These are phyloP conservation scores for Leptosphaerulina australis DNA, from an alignment of 2,329 filamentous ascomycete species.

Conservation along the genomic window DNA sequence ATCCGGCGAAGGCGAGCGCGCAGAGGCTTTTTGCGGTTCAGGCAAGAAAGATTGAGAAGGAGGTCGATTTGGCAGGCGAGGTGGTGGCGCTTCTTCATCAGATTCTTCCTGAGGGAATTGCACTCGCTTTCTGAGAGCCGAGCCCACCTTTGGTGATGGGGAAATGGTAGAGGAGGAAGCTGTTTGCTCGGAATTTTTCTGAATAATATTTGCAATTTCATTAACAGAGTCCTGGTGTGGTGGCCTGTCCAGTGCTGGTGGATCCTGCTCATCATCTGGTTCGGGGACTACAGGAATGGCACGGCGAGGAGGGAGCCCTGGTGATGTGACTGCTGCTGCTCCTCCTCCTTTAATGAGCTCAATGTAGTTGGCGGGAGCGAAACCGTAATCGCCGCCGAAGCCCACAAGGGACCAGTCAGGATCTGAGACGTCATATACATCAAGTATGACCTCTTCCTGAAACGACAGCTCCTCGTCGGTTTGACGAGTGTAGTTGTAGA, in stretches of 20 bases:
- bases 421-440: slow-evolving; percentile 88
- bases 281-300: slow-evolving; percentile 49
- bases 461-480: slow-evolving; percentile 98
- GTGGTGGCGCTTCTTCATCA: slow-evolving; percentile 66
- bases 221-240: slow-evolving; percentile 62
- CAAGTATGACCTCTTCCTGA: slow-evolving; percentile 80
- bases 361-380: slow-evolving; percentile 96
- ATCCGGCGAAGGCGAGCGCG: slow-evolving; percentile 49
- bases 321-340: slow-evolving; percentile 50
- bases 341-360: slow-evolving; percentile 65
- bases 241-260: slow-evolving; percentile 54
- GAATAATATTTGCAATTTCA: slow-evolving; percentile 61
- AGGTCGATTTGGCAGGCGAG: slow-evolving; percentile 66
- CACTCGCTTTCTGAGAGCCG: slow-evolving; percentile 55
- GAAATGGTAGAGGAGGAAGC: slow-evolving; percentile 46
- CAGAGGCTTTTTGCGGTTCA: slow-evolving; percentile 51
- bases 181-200: slow-evolving; percentile 53
- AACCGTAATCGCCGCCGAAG: slow-evolving; percentile 83
- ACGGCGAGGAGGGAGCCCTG: slow-evolving; percentile 50
- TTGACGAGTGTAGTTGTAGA: slow-evolving; percentile 97
- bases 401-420: slow-evolving; percentile 97
- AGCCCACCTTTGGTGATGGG: slow-evolving; percentile 59
- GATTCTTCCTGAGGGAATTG: slow-evolving; percentile 70
- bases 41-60: slow-evolving; percentile 62
- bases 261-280: slow-evolving; percentile 52